Evolutionary conservation across 2,329 filamentous ascomycete species (phyloP).

Genomic region (Fusarium albidum): DNA sequence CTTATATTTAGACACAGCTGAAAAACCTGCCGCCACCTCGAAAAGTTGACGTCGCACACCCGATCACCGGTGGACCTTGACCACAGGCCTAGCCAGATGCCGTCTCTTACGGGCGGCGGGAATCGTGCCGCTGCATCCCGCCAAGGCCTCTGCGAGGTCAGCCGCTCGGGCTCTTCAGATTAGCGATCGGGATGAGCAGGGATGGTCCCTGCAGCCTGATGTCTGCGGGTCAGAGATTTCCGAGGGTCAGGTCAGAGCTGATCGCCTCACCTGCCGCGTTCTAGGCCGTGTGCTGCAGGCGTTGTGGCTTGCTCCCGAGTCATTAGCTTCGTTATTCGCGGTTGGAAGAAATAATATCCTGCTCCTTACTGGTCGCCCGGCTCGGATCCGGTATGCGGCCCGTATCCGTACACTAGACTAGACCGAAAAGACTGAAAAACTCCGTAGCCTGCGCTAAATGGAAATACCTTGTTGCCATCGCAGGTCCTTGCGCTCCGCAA

Average conservation of each 20-base stretch:
- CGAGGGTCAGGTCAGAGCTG: no score
- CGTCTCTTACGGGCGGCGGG: neutral
- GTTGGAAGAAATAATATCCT: neutral
- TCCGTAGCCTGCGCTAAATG: no score
- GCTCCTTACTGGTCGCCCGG: neutral
- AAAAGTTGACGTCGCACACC: neutral
- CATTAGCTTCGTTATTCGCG: neutral
- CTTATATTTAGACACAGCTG: slow-evolving; percentile 5
- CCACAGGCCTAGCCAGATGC: slow-evolving; percentile 1
- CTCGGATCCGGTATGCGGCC: neutral
- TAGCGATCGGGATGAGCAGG: slow-evolving; percentile 1
- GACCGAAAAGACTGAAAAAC: neutral
- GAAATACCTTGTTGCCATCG: no score
- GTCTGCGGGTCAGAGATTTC: no score
- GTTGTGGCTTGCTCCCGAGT: neutral
- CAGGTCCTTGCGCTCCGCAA: no score
- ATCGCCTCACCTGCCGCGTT: neutral
- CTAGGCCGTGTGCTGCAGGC: neutral
- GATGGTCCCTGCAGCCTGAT: neutral
- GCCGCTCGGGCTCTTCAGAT: neutral
- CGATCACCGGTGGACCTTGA: neutral
- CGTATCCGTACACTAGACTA: neutral
- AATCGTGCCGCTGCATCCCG: neutral
- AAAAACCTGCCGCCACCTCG: neutral
- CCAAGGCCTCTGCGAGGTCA: neutral